Evolutionary conservation across 140 eudicot species (phyloP).

Genomic region (Ambrosia hybrid): DNA sequence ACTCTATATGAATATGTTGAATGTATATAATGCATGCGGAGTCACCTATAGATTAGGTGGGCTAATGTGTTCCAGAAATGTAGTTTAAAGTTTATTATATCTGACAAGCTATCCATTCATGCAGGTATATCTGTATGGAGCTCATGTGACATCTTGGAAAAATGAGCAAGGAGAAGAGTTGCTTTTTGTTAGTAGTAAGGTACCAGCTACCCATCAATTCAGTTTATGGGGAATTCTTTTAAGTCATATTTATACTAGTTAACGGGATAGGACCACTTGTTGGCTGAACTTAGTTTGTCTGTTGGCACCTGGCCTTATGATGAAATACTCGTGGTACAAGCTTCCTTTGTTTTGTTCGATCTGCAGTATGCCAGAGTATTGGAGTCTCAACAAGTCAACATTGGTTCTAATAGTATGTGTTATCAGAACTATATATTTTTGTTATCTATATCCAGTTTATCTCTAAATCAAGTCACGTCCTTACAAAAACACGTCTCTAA

Average conservation of each 20-base stretch:
- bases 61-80: neutral
- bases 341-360: neutral
- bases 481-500: too few species aligned
- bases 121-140: constrained; percentile 86
- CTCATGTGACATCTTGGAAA: constrained; percentile 89
- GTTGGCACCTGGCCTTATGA: neutral
- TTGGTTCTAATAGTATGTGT: too few species aligned
- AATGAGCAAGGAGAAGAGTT: constrained; percentile 76
- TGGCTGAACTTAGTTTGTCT: neutral
- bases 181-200: constrained; percentile 68
- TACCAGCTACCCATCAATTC: constrained; percentile 12
- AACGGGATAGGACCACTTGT: neutral
- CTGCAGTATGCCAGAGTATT: too few species aligned
- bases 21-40: neutral
- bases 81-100: neutral
- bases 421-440: too few species aligned
- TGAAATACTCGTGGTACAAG: neutral
- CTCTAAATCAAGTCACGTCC: too few species aligned
- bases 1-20: neutral
- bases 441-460: too few species aligned
- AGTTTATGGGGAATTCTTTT: neutral
- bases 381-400: too few species aligned
- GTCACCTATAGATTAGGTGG: neutral
- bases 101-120: constrained; percentile 12
- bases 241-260: neutral